Base-by-base conservation (phyloP, 176 grass and related monocot genomes). In the Avena atlantica region DNA sequence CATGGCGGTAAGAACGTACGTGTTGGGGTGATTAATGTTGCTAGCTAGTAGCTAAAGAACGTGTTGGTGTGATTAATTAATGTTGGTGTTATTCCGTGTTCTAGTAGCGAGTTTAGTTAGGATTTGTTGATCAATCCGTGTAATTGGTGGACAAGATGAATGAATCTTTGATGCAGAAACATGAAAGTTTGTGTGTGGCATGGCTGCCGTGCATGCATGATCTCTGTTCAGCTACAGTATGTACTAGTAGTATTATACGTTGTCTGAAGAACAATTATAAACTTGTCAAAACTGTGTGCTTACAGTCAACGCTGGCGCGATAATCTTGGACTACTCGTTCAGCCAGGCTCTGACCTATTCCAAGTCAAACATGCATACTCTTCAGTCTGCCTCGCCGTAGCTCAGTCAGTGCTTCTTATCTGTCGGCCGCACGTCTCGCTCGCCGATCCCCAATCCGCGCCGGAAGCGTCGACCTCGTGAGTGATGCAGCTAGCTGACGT, bases 321-420 rank as follows among this genome's bases (percentile, higher is more conserved):
- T 53, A 56, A 84, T 40, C 34, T 68, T 50, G 20, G 49, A 76
- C 50, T 23, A 11, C 8, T 37, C 45, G 17, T 9, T 68, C 70
- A n/a, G n/a, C n/a, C n/a, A 70, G 25, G 14, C 19, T 52, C 60
- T 48, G 77, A 86, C 71, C 10, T 42, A 82, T 85, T 17, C 0
- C 40, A 52, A 36, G 71, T 70, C 88, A 29, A 52, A 10, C 65
- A 85, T 68, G 29, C 53, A 76, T 4, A 59, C 31, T 89, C 53
- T 17, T 34, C 6, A 75, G 16, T 65, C 55, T 48, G 45, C 45
- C 50, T 25, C 62, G 25, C 52, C 15, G 17, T 20, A 42, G 45
- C 8, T 48, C 8, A 48, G 79, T 83, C 84, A 83, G 23, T 16
- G 21, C 34, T 17, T 34, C 80, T 74, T 80, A 60, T 87, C 89